phyloP scores from a whole-genome alignment of 2,329 filamentous ascomycete genomes.

The Aspergillus piperis region DNA sequence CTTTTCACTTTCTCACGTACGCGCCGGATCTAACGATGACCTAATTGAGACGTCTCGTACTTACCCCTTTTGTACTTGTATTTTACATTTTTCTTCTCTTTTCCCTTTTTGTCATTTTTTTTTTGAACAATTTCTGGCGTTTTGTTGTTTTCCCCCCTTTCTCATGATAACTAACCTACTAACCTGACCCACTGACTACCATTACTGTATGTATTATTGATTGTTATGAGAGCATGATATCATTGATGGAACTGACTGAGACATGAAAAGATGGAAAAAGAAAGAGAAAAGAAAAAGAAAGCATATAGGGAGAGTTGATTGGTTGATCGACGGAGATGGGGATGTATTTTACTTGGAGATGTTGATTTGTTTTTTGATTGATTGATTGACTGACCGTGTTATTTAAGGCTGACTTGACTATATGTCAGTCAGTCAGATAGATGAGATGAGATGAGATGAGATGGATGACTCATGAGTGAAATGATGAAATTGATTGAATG shows the following conservation, averaged over 20 bases:
- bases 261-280: slow-evolving; percentile 3
- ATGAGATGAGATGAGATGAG: slow-evolving; percentile 8
- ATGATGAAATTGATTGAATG: slow-evolving; percentile 7
- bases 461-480: slow-evolving; percentile 22
- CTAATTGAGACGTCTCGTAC: neutral
- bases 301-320: neutral
- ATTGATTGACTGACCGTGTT: neutral
- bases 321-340: neutral
- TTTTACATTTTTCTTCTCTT: neutral
- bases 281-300: neutral
- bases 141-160: neutral
- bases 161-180: neutral
- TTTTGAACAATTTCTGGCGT: neutral
- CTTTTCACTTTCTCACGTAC: neutral
- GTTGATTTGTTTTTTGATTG: neutral
- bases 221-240: slow-evolving; percentile 16
- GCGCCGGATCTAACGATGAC: neutral
- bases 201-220: slow-evolving; percentile 11
- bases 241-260: slow-evolving; percentile 7
- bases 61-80: neutral
- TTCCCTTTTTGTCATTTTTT: neutral
- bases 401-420: too few species aligned
- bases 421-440: neutral
- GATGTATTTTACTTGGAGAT: too few species aligned
- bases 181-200: neutral